Evolutionary conservation across 192 early-diverging fungal species (phyloP).

Genomic region (Glomus cerebriforme): DNA sequence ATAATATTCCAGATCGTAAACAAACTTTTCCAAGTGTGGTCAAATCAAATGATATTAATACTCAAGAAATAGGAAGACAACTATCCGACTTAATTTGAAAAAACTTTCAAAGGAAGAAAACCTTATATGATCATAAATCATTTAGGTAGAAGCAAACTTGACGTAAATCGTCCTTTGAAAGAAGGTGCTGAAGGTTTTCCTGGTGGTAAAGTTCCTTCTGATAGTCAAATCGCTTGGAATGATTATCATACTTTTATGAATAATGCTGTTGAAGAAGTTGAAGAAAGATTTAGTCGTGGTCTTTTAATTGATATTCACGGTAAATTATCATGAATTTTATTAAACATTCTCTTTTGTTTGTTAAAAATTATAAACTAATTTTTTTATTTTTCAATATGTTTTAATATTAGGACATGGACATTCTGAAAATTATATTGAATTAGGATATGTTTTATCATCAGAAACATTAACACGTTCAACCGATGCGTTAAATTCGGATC

Average conservation of each 20-base stretch:
- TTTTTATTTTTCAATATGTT: neutral
- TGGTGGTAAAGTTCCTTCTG: neutral
- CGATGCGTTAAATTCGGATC: neutral
- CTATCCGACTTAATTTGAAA: neutral
- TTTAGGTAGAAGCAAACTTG: too few species aligned
- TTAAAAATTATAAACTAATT: too few species aligned
- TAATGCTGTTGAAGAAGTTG: conserved; percentile 12
- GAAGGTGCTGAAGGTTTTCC: too few species aligned
- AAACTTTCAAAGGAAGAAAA: too few species aligned
- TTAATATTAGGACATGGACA: conserved; percentile 18
- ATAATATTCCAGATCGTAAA: neutral
- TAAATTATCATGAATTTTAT: neutral
- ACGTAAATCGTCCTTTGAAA: too few species aligned
- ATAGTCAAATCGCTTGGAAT: neutral
- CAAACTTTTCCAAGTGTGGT: neutral
- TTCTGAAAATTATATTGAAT: conserved; percentile 10
- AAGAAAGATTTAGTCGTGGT: conserved; percentile 2
- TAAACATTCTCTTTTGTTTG: too few species aligned
- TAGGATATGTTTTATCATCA: conserved; percentile 13
- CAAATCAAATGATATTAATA: conserved; percentile 7
- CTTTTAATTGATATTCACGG: conserved; percentile 20
- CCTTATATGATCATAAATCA: too few species aligned
- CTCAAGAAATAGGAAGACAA: neutral
- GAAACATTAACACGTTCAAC: neutral
- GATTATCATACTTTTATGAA: conserved; percentile 22